Evolutionary conservation across 371 early-diverging fungal species (phyloP).

Genomic region (Syncephalastrum sp.): DNA sequence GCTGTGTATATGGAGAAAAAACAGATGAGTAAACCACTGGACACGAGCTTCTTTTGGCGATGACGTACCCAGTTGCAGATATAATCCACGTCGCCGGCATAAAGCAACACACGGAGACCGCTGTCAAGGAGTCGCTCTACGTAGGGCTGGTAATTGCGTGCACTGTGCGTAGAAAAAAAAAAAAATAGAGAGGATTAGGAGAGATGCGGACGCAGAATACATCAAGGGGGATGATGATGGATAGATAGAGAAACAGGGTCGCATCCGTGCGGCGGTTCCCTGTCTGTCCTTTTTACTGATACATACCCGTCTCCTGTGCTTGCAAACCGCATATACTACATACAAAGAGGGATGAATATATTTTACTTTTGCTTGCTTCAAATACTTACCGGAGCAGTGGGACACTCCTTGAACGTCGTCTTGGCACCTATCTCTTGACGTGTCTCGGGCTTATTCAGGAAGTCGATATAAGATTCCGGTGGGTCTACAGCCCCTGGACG

Average conservation of each 20-base stretch:
- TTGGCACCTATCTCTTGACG: constrained; percentile 15
- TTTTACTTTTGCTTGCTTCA: neutral
- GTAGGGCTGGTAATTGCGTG: constrained; percentile 41
- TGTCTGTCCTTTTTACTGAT: neutral
- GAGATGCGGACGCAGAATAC: neutral
- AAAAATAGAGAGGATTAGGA: too few relatives aligned
- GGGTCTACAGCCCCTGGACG: constrained; percentile 13
- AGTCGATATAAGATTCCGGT: constrained; percentile 6
- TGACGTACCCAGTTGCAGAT: constrained; percentile 71
- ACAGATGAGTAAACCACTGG: neutral
- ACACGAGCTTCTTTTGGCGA: neutral
- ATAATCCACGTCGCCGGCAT: constrained; percentile 80
- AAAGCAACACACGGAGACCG: constrained; percentile 79
- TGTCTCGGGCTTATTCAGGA: constrained; percentile 10
- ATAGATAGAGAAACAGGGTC: too few relatives aligned
- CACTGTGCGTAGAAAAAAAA: neutral
- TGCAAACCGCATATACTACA: too few relatives aligned
- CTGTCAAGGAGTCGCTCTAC: constrained; percentile 59
- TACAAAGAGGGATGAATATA: too few relatives aligned
- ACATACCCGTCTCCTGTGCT: neutral
- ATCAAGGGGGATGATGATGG: neutral
- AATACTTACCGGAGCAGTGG: constrained; percentile 4
- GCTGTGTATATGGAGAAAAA: constrained; percentile 23
- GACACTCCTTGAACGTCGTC: constrained; percentile 7
- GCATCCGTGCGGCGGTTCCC: neutral